phyloP scores from a whole-genome alignment of 1,284 basidiomycete genomes.

The Sanghuangporus weigelae region DNA sequence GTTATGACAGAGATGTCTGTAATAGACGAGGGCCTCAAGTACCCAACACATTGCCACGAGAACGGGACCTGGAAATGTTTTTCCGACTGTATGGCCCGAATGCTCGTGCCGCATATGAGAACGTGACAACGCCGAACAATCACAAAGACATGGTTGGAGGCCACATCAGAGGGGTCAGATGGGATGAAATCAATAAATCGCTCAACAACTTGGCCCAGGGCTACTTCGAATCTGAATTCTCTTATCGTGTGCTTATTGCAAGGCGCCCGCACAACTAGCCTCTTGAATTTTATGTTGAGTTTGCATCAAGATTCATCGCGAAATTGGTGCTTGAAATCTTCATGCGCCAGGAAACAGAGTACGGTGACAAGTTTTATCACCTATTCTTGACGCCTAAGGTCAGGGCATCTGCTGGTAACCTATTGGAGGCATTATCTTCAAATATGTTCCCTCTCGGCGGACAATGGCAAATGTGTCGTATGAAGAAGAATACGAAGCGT shows the following conservation, averaged over 20 bases:
- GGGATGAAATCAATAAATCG: not conserved
- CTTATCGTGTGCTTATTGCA: not conserved
- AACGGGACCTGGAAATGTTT: not conserved
- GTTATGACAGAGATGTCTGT: not conserved
- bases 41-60: not conserved
- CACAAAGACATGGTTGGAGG: not conserved
- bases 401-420: not conserved
- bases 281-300: not conserved
- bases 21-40: not conserved
- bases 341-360: not conserved
- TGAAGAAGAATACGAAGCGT: not conserved
- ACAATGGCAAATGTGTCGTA: not conserved
- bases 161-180: not conserved
- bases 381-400: not conserved
- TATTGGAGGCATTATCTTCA: not conserved
- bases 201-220: not conserved
- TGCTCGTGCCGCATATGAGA: not conserved
- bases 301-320: not conserved
- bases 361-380: not conserved
- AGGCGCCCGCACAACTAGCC: not conserved
- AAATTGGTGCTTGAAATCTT: not conserved
- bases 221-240: not conserved
- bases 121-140: not conserved
- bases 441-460: not conserved
- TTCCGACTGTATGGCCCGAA: not conserved